Base-by-base conservation (phyloP, 805 yeast species). In the Kodamaea restingae region DNA sequence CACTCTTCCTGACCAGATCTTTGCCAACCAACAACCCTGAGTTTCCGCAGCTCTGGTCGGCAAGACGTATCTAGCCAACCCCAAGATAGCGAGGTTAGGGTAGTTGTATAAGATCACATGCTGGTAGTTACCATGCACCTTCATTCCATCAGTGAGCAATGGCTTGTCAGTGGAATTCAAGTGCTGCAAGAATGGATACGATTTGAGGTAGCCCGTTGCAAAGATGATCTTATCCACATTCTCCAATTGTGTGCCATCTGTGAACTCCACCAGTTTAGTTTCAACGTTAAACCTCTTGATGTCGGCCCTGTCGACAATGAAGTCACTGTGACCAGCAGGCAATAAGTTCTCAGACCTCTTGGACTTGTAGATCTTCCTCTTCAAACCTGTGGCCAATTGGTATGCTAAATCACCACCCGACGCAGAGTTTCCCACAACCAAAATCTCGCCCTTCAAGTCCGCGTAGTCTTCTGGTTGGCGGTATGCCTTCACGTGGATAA, bases 351-450 rank as follows among this genome's bases (percentile, higher is more conserved):
- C 70, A 1, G 78, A 70, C 45, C 84, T 63, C 10, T 69, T 61
- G 8, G 81, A 71, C 43, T 77, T 71, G 50, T 70, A 68, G 10
- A 80, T 63, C 6, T 52, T 56, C 36, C 59, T 64, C 15, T 68
- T 58, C 32, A 75, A 61, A 3, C 43, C 52, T 2, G 65, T 62
- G 1, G 80, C 74, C 14, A 81, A 52, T 52, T 84, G 90, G 41
- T 70, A 72, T 2, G 87, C 47, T 30, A 84, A 65, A 53, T 88
- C 95, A 14, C 78, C 74, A 18, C 91, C 95, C 21, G 88, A 79
- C 2, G 93, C 83, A 8, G 81, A 78, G 49, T 80, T 81, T 0
- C 95, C 95, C n/a, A 86, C 76, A 5, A 85, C 71, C 32, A 86
- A 56, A 11, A 81, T 77, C n/a, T 60, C 68, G 14, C 42, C 42